Evolutionary conservation across 1,284 basidiomycete genomes (phyloP).

Genomic region (Melanopsichium pennsylvanicum): DNA sequence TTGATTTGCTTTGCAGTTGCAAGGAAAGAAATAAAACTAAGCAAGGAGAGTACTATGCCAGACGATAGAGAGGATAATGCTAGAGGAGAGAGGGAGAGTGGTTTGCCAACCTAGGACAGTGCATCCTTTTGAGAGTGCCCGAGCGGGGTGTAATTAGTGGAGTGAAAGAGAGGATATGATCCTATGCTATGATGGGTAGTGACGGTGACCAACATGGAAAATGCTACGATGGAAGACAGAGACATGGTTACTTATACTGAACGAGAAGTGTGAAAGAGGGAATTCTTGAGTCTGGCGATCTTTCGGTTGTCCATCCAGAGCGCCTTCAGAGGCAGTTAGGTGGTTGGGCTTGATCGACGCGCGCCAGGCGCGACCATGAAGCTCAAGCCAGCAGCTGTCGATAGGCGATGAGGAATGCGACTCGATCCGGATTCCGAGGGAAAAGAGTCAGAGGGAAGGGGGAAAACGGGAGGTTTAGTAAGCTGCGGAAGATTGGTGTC

Average conservation of each 20-base stretch:
- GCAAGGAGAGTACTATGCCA: slow-evolving; percentile 17
- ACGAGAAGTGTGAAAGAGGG: slow-evolving; percentile 1
- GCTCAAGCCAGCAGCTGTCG: slow-evolving; percentile 5
- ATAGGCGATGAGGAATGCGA: slow-evolving; percentile 12
- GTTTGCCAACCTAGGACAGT: slow-evolving; percentile 24
- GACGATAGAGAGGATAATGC: slow-evolving; percentile 8
- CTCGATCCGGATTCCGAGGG: slow-evolving; percentile 40
- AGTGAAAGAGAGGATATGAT: slow-evolving; percentile 1
- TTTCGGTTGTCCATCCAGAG: slow-evolving; percentile 33
- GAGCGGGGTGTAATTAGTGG: slow-evolving; percentile 8
- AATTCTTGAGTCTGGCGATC: slow-evolving; percentile 26
- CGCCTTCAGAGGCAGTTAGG: background rate
- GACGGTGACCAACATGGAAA: slow-evolving; percentile 25
- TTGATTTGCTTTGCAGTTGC: slow-evolving; percentile 40
- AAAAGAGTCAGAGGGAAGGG: slow-evolving; percentile 11
- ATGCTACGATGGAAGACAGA: slow-evolving; percentile 19
- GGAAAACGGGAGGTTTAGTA: slow-evolving; percentile 19
- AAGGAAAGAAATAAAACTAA: slow-evolving; percentile 23
- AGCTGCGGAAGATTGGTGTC: slow-evolving; percentile 38
- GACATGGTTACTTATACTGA: slow-evolving; percentile 19
- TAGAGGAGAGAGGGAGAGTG: background rate
- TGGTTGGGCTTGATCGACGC: background rate
- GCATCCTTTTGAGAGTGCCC: slow-evolving; percentile 2
- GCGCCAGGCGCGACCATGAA: slow-evolving; percentile 22
- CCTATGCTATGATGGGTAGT: slow-evolving; percentile 21